Conservation (phyloP, 202 grass and related monocot species). For the Eragrostis tef region DNA sequence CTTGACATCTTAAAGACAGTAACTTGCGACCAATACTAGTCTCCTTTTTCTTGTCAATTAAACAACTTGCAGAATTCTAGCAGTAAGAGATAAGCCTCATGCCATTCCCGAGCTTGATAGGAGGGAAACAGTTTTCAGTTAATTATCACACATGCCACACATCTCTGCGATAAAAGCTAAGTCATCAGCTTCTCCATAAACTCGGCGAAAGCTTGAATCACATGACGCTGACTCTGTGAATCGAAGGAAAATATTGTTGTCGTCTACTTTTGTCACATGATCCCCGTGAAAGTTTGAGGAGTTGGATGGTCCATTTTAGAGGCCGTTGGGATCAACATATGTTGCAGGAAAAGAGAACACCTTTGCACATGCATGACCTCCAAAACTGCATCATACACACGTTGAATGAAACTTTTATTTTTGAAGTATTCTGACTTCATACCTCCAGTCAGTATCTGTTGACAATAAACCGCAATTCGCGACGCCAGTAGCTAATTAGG, state of each 20-base stretch:
- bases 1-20: slow-evolving; percentile 35
- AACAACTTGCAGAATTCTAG: slow-evolving; percentile 15
- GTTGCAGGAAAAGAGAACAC: slow-evolving; percentile 15
- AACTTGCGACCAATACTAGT: neutral
- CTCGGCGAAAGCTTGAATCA: neutral
- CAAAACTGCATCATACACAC: slow-evolving; percentile 9
- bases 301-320: slow-evolving; percentile 56
- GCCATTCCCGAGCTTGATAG: neutral
- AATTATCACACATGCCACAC: slow-evolving; percentile 16
- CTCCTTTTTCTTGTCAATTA: neutral
- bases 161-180: neutral
- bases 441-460: neutral
- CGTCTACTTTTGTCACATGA: slow-evolving; percentile 25
- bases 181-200: slow-evolving; percentile 24
- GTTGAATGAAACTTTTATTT: slow-evolving; percentile 25
- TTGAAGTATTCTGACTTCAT: slow-evolving; percentile 1
- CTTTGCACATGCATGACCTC: slow-evolving; percentile 12
- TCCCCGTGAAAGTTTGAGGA: slow-evolving; percentile 33
- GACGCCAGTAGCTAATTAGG: neutral
- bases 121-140: neutral
- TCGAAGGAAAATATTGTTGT: neutral
- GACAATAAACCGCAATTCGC: neutral
- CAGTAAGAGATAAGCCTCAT: neutral
- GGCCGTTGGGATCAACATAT: slow-evolving; percentile 31
- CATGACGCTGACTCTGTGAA: slow-evolving; percentile 24